Evolutionary conservation across 352 stramenopile species (phyloP).

Genomic region (Peronospora tabacina): DNA sequence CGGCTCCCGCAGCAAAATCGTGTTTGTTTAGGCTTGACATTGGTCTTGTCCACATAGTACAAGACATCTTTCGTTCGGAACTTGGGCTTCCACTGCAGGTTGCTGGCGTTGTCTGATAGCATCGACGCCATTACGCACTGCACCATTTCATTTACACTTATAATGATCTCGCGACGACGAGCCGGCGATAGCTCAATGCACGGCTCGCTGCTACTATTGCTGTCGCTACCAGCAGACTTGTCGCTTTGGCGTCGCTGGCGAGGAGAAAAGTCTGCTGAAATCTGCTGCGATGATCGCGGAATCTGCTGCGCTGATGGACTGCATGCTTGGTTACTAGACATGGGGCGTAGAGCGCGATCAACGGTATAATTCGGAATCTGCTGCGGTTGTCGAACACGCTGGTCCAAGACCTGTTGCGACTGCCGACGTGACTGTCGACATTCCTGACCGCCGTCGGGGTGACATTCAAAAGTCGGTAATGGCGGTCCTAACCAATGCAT

Average conservation of each 20-base stretch:
- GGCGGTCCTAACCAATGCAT: slow-evolving; percentile 1
- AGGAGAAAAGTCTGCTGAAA: slow-evolving; percentile 5
- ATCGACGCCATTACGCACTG: slow-evolving; percentile 42
- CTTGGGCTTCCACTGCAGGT: slow-evolving; percentile 38
- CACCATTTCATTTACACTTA: slow-evolving; percentile 25
- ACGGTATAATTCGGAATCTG: slow-evolving; percentile 3
- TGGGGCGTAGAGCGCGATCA: not conserved
- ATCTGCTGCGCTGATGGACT: slow-evolving; percentile 1
- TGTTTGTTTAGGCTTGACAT: slow-evolving; percentile 31
- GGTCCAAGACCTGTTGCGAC: slow-evolving; percentile 3
- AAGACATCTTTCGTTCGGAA: slow-evolving; percentile 37
- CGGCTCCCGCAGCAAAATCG: slow-evolving; percentile 52
- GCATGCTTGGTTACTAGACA: not conserved
- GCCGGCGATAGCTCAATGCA: slow-evolving; percentile 18
- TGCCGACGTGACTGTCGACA: not conserved
- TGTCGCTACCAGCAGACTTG: slow-evolving; percentile 6
- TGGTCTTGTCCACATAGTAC: slow-evolving; percentile 45
- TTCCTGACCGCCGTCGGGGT: not conserved
- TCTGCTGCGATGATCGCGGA: slow-evolving; percentile 13
- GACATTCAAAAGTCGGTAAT: not conserved
- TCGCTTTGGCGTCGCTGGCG: slow-evolving; percentile 9
- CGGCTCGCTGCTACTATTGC: slow-evolving; percentile 7
- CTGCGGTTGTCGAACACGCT: not conserved
- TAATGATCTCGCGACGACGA: slow-evolving; percentile 24
- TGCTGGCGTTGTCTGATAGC: slow-evolving; percentile 28